Evolutionary conservation across 805 yeast genomes (phyloP).

Genomic region (Starmerella apis): DNA sequence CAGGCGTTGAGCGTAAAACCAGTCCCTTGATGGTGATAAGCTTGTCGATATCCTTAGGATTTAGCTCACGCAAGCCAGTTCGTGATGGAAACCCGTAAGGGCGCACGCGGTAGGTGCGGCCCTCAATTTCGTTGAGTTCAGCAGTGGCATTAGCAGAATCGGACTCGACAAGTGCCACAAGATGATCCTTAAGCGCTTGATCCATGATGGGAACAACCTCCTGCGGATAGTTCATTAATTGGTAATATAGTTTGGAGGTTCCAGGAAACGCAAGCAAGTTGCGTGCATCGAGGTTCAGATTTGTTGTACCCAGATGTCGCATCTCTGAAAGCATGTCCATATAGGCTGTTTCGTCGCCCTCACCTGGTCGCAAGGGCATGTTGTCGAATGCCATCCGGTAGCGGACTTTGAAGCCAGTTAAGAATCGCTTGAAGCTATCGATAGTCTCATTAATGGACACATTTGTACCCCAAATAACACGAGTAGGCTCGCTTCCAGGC

Average conservation of each 20-base stretch:
- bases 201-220: slow-evolving; percentile 97
- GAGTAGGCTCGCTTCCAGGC: slow-evolving; percentile 48
- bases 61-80: slow-evolving; percentile 80
- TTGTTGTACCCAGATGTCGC: slow-evolving; percentile 68
- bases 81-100: slow-evolving; percentile 68
- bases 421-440: slow-evolving; percentile 66
- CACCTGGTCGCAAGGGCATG: slow-evolving; percentile 35
- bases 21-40: slow-evolving; percentile 84
- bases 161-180: slow-evolving; percentile 42
- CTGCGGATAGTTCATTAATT: slow-evolving; percentile 85
- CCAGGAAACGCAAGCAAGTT: slow-evolving; percentile 67
- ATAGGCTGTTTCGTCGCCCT: slow-evolving; percentile 66
- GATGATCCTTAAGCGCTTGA: slow-evolving; percentile 81
- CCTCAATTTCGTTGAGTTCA: slow-evolving; percentile 60
- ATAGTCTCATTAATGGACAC: slow-evolving; percentile 84
- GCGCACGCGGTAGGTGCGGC: slow-evolving; percentile 72
- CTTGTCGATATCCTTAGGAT: slow-evolving; percentile 91
- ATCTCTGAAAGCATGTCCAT: slow-evolving; percentile 61
- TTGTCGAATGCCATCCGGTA: slow-evolving; percentile 50
- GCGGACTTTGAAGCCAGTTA: slow-evolving; percentile 71
- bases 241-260: slow-evolving; percentile 71
- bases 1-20: slow-evolving; percentile 75
- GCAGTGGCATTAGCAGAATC: slow-evolving; percentile 26
- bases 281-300: slow-evolving; percentile 72
- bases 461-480: slow-evolving; percentile 98